phyloP scores from a whole-genome alignment of 2,329 filamentous ascomycete genomes.

The Chalaropsis thielavioides region DNA sequence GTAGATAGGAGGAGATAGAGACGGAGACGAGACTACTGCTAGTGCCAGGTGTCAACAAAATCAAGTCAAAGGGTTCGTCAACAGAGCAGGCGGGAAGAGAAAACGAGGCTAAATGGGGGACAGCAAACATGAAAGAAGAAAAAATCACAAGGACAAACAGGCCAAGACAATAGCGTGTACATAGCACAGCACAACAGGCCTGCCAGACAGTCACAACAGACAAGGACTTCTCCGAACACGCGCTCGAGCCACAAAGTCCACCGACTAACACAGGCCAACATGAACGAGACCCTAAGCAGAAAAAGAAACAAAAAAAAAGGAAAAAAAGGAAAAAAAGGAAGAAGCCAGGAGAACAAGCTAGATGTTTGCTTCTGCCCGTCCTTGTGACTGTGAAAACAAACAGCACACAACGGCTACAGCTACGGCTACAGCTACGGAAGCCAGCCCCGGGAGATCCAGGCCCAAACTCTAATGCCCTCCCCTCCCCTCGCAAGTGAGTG shows the following conservation, averaged over 20 bases:
- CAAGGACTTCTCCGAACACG: neutral
- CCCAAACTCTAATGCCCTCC: neutral
- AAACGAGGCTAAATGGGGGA: neutral
- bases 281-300: neutral
- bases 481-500: neutral
- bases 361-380: neutral
- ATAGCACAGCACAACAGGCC: too few relatives aligned
- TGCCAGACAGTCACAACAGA: neutral
- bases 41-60: neutral
- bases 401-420: neutral
- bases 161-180: too few relatives aligned
- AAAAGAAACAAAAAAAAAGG: neutral
- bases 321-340: neutral
- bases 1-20: too few relatives aligned
- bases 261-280: neutral
- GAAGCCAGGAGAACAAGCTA: neutral
- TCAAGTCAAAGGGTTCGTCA: neutral
- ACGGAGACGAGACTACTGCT: too few relatives aligned
- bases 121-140: neutral
- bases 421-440: neutral
- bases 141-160: too few relatives aligned
- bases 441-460: neutral
- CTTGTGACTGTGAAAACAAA: neutral
- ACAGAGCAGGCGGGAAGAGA: neutral
- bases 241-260: neutral